Base-by-base conservation (phyloP, 2,329 filamentous ascomycete species). In the Colletotrichum phormii region DNA sequence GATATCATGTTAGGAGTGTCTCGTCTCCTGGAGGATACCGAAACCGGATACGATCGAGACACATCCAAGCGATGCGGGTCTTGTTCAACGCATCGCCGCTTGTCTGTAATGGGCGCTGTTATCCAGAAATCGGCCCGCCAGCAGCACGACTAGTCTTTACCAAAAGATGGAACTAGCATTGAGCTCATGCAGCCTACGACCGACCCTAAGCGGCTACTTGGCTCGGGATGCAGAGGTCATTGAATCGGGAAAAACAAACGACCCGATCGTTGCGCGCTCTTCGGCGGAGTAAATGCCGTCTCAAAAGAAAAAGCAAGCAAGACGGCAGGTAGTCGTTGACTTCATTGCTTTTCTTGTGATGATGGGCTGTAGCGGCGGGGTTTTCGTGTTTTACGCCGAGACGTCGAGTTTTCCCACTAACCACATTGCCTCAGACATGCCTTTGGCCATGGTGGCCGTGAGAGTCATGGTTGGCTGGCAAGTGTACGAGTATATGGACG, bases 381-480 rank as follows among this genome's bases (percentile, higher is more conserved):
- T 26, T 35, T 68, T 29, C n/a, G 37, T 64, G 46, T 71, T 73
- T 71, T 70, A 57, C 61, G 49, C 66, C 70, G 67, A 73, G 71
- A 64, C 71, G 49, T 64, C 46, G 46, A 61, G 55, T 71, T 73
- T 73, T 65, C 71, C 71, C 71, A 71, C 66, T 71, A 73, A 73
- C 71, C 71, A 65, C 49, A 58, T 65, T 65, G 67, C 54, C 55
- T 55, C 67, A 61, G 61, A 71, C 54, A 71, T 71, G 60, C 66
- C 51, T 72, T 22, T 61, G 46, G 49, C 31, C 22, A 35, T 24
- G 29, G 49, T 15, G 12, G 42, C 29, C 18, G n/a, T 15, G 57
- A n/a, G 46, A 22, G 42, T 42, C 37, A 57, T 73, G 71, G 71
- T 46, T 59, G 46, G 46, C 22, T 61, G 46, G 35, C 42, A 35